Base-by-base conservation (phyloP, 2,329 filamentous ascomycete genomes). In the Cadophora sp. region DNA sequence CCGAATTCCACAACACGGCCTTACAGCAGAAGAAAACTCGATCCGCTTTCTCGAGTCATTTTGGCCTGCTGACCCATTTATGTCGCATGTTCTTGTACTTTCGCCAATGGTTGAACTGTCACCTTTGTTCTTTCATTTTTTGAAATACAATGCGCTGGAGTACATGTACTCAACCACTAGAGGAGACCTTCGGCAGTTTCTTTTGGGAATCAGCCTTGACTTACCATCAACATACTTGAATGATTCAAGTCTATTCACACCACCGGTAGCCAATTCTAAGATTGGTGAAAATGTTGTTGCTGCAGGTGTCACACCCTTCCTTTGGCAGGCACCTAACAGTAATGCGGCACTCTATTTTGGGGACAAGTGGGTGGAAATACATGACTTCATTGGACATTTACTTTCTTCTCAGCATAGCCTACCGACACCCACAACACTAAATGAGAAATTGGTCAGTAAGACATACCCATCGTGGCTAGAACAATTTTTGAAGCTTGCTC, bases 291-390 rank as follows among this genome's bases (percentile, higher is more conserved):
- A 59, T 24, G 31, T 55, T 2, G 19, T 60, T n/a, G 34, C 51
- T 27, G 60, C 31, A 2, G 63, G 43, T 0, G 19, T 71, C 46
- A 70, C 69, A 46, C 69, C 76, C 69, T 97, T 97, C 75, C 82
- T 97, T 9, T 97, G 94, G 90, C 92, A 97, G 79, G 88, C 90
- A 1, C 94, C 95, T 5, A 92, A 89, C 72, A 92, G 91, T 76
- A 91, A 96, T 71, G 94, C 95, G 0, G 87, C 90, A 12, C 83
- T 99, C 11, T 91, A 95, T 77, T 89, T 96, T 66, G 94, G 94
- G 53, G 88, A 93, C 59, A 94, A 91, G 76, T 99, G 96, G 96
- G 82, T 87, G 14, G 92, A 97, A 73, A 85, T 97, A 11, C 94
- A 97, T 77, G 86, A 89, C 12, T 96, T 97, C 73, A 85, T 97